Conservation (phyloP, 371 early-diverging fungal species). For the Mortierella sp. region DNA sequence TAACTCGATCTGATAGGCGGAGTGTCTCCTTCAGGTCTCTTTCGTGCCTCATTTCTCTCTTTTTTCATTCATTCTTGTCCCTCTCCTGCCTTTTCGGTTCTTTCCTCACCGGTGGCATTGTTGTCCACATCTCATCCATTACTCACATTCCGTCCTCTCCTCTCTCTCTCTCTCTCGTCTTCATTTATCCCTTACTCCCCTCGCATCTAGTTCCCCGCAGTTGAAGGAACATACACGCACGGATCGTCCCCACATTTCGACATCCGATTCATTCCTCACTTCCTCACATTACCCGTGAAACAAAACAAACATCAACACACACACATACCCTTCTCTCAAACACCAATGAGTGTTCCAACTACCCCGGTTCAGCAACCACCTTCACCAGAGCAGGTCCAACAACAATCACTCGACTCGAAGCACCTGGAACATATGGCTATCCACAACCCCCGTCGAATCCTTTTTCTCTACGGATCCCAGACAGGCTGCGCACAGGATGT, state of each 20-base stretch:
- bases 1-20: slow-evolving; percentile 2
- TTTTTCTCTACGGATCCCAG: slow-evolving; percentile 87
- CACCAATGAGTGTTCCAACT: neutral
- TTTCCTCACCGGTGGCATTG: neutral
- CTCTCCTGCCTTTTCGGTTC: no score
- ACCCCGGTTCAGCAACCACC: neutral
- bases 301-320: neutral
- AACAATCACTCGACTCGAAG: slow-evolving; percentile 31
- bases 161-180: neutral
- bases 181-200: neutral
- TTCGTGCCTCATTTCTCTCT: neutral
- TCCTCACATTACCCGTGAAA: neutral
- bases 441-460: slow-evolving; percentile 62
- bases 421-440: slow-evolving; percentile 46
- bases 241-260: neutral
- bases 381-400: neutral
- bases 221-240: neutral
- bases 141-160: neutral
- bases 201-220: neutral
- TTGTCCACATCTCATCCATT: neutral
- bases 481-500: slow-evolving; percentile 90
- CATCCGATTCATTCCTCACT: neutral
- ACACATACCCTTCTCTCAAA: neutral
- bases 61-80: neutral
- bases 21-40: neutral